phyloP scores from a whole-genome alignment of 805 yeast species.

The Wickerhamiella australiensis region DNA sequence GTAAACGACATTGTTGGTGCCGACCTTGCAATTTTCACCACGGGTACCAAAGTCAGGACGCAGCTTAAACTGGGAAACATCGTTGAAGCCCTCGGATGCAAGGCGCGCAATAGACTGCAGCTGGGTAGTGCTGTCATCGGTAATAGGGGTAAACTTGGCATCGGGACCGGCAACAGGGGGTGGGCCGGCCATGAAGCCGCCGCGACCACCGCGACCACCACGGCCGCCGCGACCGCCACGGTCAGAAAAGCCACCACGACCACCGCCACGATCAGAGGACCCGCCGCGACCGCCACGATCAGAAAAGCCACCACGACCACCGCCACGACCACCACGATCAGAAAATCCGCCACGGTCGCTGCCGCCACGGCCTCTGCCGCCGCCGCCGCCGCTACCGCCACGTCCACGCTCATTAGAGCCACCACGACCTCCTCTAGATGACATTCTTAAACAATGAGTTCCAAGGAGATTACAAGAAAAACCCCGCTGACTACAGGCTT shows the following conservation, averaged over 20 bases:
- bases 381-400: not conserved
- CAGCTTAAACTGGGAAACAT: not conserved
- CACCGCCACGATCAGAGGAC: slow-evolving; percentile 1
- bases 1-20: slow-evolving; percentile 9
- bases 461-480: not conserved
- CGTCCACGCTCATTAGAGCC: not conserved
- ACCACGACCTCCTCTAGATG: slow-evolving; percentile 4
- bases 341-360: not conserved
- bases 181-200: slow-evolving; percentile 8
- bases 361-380: not conserved
- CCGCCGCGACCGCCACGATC: slow-evolving; percentile 8
- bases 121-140: slow-evolving; percentile 3
- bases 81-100: not conserved
- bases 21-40: slow-evolving; percentile 10
- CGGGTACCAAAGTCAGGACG: slow-evolving; percentile 9
- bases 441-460: not conserved
- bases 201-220: slow-evolving; percentile 7
- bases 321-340: not conserved
- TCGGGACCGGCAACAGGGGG: slow-evolving; percentile 11
- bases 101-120: not conserved
- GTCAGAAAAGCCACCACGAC: slow-evolving; percentile 3
- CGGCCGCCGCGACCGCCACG: slow-evolving; percentile 3
- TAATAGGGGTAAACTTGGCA: not conserved
- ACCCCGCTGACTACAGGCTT: not conserved
- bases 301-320: not conserved